These are phyloP conservation scores for Rhizophora mangle DNA, from an alignment of 345 rosid genomes.

Conservation along the genomic window DNA sequence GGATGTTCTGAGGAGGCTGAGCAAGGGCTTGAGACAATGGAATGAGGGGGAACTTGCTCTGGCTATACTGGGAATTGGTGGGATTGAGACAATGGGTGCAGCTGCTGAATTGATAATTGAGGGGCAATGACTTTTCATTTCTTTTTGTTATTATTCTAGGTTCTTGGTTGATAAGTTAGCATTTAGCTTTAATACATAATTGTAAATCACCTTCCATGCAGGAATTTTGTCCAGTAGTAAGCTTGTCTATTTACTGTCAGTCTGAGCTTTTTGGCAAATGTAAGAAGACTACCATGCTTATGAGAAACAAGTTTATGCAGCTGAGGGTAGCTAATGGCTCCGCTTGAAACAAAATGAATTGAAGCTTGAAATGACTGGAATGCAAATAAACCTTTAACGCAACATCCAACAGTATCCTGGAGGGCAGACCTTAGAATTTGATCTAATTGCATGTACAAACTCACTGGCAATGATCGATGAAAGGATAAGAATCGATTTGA, in stretches of 20 bases:
- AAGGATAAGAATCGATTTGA: too few relatives aligned
- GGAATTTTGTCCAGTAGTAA: slow-evolving; percentile 1
- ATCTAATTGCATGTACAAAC: too few relatives aligned
- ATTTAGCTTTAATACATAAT: background rate
- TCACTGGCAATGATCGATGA: too few relatives aligned
- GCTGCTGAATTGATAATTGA: slow-evolving; percentile 72
- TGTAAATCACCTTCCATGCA: background rate
- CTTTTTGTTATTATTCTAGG: slow-evolving; percentile 27
- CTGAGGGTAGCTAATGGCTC: background rate
- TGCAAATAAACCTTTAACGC: background rate
- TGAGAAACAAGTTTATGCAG: too few relatives aligned
- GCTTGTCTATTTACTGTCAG: background rate
- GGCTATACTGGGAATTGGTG: slow-evolving; percentile 65
- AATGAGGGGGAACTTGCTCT: slow-evolving; percentile 83
- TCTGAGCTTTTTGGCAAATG: too few relatives aligned
- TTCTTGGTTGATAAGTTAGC: background rate
- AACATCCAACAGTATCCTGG: background rate
- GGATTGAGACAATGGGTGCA: slow-evolving; percentile 54
- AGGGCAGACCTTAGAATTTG: too few relatives aligned
- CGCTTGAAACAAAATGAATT: background rate
- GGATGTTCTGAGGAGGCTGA: slow-evolving; percentile 68
- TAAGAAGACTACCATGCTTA: too few relatives aligned
- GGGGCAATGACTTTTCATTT: slow-evolving; percentile 20
- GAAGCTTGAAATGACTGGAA: background rate
- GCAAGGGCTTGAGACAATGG: slow-evolving; percentile 78